Base-by-base conservation (phyloP, 176 grass and related monocot species). In the Alopecurus myosuroides region DNA sequence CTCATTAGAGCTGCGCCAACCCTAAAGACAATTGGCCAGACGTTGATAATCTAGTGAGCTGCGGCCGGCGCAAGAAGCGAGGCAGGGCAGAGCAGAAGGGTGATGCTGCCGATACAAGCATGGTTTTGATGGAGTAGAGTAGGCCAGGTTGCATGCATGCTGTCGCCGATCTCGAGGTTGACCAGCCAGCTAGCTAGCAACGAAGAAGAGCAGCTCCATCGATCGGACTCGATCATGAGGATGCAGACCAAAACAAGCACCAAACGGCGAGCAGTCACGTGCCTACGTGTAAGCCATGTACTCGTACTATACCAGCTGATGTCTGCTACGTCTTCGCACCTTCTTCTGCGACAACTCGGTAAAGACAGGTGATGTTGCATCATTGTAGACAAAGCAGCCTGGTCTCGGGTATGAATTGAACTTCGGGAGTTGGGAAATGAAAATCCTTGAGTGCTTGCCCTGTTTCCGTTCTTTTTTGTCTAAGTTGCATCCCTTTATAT, bases 141-240 rank as follows among this genome's bases (percentile, higher is more conserved):
- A n/a, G n/a, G n/a, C n/a, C n/a, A n/a, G n/a, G 7, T 40, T 50
- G 86, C 70, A 73, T 29, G 51, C 40, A 73, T 74, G 40, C 31
- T 74, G 87, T 81, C 77, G 58, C 77, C 88, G 61, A 85, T 89
- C 83, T 89, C 88, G 83, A 86, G 83, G 61, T 86, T 86, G 88
- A 89, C 83, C 70, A 89, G 37, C 77, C 46, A 30, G 3, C 10
- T 30, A 7, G 26, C 22, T 17, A 6, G 53, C 65, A 36, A 37
- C 9, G 64, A 67, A 66, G 40, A 13, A 45, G 39, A 35, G 36
- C n/a, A 44, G 39, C 68, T 44, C 68, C 37, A 25, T 44, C 37
- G 11, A 41, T 70, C 76, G 82, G 74, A 9, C 36, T 89, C 77
- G n/a, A n/a, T n/a, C n/a, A n/a, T n/a, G n/a, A 85, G 85, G 15